These are phyloP conservation scores for Fraxinus paxiana DNA, from an alignment of 305 asterid species.

Conservation along the genomic window DNA sequence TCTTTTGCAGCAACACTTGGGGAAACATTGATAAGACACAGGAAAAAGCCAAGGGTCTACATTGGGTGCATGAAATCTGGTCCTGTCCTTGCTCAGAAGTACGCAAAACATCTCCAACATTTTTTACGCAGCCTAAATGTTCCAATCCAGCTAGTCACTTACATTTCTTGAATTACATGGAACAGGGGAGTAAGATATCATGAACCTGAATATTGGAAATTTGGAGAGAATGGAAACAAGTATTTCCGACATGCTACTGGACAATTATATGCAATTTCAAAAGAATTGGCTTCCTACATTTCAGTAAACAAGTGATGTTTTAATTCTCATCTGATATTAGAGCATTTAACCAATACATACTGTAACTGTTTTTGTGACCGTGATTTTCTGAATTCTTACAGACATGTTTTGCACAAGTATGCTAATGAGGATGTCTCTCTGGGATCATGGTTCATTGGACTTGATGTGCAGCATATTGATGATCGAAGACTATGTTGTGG, in stretches of 20 bases:
- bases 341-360: not conserved
- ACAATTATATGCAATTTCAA: slow-evolving; percentile 83
- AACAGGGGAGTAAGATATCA: slow-evolving; percentile 91
- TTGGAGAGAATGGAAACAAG: slow-evolving; percentile 90
- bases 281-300: slow-evolving; percentile 71
- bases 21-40: slow-evolving; percentile 61
- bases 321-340: not conserved
- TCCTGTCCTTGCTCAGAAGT: slow-evolving; percentile 92
- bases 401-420: slow-evolving; percentile 83
- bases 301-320: slow-evolving; percentile 64
- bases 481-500: slow-evolving; percentile 92
- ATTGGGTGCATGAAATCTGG: slow-evolving; percentile 95
- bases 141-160: slow-evolving; percentile 2
- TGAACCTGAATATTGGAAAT: slow-evolving; percentile 91
- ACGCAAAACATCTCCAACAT: not conserved
- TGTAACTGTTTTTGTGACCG: not conserved
- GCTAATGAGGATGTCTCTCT: slow-evolving; percentile 89
- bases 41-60: slow-evolving; percentile 65
- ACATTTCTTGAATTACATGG: slow-evolving; percentile 13
- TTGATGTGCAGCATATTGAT: slow-evolving; percentile 72
- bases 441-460: slow-evolving; percentile 96
- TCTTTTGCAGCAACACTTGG: slow-evolving; percentile 68
- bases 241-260: slow-evolving; percentile 95
- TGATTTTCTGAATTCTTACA: slow-evolving; percentile 21
- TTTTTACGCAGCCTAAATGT: not conserved